phyloP scores from a whole-genome alignment of 2,329 filamentous ascomycete species.

The Bipolaris sorokiniana region DNA sequence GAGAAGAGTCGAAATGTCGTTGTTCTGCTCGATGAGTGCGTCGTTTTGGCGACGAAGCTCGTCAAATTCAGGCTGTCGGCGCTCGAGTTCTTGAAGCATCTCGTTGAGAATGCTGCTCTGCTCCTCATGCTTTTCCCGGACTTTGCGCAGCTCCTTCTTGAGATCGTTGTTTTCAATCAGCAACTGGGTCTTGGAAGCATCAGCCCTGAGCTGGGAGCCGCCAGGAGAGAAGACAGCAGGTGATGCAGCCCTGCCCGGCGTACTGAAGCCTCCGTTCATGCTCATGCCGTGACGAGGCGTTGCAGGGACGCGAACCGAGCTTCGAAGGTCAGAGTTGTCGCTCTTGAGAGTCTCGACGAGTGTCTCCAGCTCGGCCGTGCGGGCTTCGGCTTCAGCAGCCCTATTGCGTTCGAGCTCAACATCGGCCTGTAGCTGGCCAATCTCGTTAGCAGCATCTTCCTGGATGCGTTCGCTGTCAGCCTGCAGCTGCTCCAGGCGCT shows the following conservation, averaged over 20 bases:
- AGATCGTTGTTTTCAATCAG: constrained; percentile 67
- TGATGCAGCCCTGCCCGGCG: constrained; percentile 58
- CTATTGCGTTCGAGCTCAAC: constrained; percentile 62
- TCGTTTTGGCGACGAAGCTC: constrained; percentile 83
- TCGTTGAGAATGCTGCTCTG: constrained; percentile 81
- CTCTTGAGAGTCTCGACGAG: constrained; percentile 66
- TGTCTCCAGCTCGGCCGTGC: constrained; percentile 69
- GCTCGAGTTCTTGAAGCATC: constrained; percentile 83
- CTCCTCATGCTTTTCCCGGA: constrained; percentile 75
- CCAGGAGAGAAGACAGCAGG: constrained; percentile 61
- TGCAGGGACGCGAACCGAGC: constrained; percentile 49
- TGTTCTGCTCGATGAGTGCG: constrained; percentile 77
- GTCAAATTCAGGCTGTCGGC: constrained; percentile 84
- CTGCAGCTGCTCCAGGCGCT: constrained; percentile 73
- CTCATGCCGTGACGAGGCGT: constrained; percentile 60
- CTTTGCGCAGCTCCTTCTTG: constrained; percentile 74
- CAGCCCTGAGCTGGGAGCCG: constrained; percentile 59
- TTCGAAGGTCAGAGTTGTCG: constrained; percentile 55
- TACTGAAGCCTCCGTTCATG: constrained; percentile 57
- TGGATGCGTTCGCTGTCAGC: constrained; percentile 66
- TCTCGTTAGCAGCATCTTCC: constrained; percentile 68
- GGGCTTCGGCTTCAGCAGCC: constrained; percentile 66
- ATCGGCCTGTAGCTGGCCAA: constrained; percentile 57
- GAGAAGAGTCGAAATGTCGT: constrained; percentile 77
- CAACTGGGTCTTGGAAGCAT: constrained; percentile 66